Evolutionary conservation across 805 yeast genomes (phyloP), one percentile per base, ranked within the genome.

Genomic region (Pichia membranifaciens): DNA sequence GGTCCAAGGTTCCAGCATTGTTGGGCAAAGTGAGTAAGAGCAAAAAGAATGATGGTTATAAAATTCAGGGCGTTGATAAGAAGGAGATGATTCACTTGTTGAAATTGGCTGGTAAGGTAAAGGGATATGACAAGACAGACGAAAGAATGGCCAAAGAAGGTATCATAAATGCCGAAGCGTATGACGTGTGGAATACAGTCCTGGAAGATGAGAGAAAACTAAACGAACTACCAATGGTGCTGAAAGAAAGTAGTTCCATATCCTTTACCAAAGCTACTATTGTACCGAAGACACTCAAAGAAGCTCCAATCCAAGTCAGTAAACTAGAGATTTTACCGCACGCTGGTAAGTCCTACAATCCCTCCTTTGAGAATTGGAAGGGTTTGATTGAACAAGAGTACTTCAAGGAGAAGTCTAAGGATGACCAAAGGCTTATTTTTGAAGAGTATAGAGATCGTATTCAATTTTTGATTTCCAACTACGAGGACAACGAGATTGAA

Each of bases 321-420:
- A 73, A 73, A n/a, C 57, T 68, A 41, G 81, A 72, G 17, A 64
- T 55, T 2, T 48, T 81, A 3, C 89, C 96, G 12, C 82, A 83
- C 57, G 93, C 83, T 2, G 98, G 98, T 47, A 86, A 84, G 63
- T 90, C 98, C 2, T 93, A 88, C 61, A 93, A 93, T 61, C 99
- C 99, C 22, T 75, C 91, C 12, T 71, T 82, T 53, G 84, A 82
- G 47, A 79, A 85, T 23, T 93, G 99, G 99, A 79, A 80, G 56
- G 66, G 65, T 17, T 73, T 90, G 55, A 77, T 93, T 44, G 70
- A 77, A 45, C 69, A 72, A 45, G 97, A 89, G 65, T 82, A 74
- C 56, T 73, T 62, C 44, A 70, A 72, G 46, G 95, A 88, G 58
- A 78, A 79, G 58, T 72, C 76, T 43, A 76, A 73, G 47, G 96